phyloP scores from a whole-genome alignment of 306 rosid species.

The Cucumis sativus region DNA sequence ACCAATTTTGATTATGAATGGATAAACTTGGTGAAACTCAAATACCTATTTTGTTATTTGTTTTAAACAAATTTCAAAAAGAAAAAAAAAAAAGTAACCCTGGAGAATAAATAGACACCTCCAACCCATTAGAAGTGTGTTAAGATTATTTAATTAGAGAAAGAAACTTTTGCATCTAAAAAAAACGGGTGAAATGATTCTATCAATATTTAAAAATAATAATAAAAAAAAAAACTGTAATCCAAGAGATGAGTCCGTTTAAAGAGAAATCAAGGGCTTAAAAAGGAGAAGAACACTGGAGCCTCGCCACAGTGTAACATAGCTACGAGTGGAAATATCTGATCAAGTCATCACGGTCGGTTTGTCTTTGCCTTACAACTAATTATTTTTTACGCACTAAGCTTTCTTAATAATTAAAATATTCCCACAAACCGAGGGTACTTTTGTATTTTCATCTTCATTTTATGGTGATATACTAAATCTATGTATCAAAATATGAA shows the following conservation, averaged over 20 bases:
- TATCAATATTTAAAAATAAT: background rate
- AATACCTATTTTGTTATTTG: background rate
- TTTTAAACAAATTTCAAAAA: background rate
- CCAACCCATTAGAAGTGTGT: background rate
- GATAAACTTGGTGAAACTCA: background rate
- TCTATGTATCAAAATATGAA: too few relatives aligned
- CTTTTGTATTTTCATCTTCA: background rate
- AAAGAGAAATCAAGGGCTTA: background rate
- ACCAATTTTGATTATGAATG: too few relatives aligned
- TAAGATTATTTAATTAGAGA: background rate
- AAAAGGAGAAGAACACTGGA: background rate
- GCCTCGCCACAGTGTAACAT: background rate
- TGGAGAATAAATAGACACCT: background rate
- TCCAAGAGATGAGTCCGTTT: background rate
- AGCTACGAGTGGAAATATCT: background rate
- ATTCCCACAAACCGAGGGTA: background rate
- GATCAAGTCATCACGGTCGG: background rate
- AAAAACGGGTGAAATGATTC: background rate
- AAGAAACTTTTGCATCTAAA: background rate
- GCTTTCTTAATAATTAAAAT: background rate
- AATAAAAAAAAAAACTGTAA: background rate
- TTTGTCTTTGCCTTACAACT: background rate
- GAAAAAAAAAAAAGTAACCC: background rate
- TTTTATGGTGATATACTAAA: background rate
- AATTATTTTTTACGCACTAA: background rate